Conservation (phyloP, 202 grass and related monocot species). For the Elaeis oleifera region DNA sequence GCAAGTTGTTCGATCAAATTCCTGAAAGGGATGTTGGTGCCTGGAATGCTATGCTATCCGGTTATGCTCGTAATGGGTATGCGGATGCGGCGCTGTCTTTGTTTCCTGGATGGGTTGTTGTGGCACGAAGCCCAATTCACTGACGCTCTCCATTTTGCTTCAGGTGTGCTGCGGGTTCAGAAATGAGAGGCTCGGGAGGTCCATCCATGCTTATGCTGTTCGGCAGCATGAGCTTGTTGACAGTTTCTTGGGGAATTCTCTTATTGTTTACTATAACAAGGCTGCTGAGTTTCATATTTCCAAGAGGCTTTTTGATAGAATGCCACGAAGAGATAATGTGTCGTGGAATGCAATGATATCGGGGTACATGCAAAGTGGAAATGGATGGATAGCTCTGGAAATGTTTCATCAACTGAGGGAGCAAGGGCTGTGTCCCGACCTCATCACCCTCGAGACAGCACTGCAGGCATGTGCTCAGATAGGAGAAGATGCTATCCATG, state of each 20-base stretch:
- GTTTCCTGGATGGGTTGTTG: not conserved
- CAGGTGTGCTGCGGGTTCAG: not conserved
- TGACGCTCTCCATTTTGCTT: constrained; percentile 21
- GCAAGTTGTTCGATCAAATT: constrained; percentile 21
- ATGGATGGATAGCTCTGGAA: constrained; percentile 17
- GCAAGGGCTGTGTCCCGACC: not conserved
- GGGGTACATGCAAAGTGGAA: not conserved
- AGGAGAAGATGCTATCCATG: constrained; percentile 2
- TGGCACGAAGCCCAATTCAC: constrained; percentile 11
- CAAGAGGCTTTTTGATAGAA: constrained; percentile 9
- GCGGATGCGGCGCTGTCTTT: not conserved
- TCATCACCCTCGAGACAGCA: not conserved
- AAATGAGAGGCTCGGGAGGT: constrained; percentile 1
- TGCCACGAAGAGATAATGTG: constrained; percentile 9
- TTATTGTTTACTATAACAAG: constrained; percentile 23
- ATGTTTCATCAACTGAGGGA: constrained; percentile 4
- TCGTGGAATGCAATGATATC: constrained; percentile 24
- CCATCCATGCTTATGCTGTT: constrained; percentile 16
- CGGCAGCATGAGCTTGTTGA: not conserved
- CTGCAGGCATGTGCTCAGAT: constrained; percentile 14
- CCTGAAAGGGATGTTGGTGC: constrained; percentile 6
- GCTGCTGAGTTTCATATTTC: constrained; percentile 8
- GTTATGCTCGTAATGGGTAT: constrained; percentile 3
- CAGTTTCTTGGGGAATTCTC: constrained; percentile 24
- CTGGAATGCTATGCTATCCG: constrained; percentile 20